A percentile compares a stretch with the other conserved stretches of the same genome.
phyloP scores from a whole-genome alignment of 1,284 basidiomycete species.

The Earliella scabrosa region DNA sequence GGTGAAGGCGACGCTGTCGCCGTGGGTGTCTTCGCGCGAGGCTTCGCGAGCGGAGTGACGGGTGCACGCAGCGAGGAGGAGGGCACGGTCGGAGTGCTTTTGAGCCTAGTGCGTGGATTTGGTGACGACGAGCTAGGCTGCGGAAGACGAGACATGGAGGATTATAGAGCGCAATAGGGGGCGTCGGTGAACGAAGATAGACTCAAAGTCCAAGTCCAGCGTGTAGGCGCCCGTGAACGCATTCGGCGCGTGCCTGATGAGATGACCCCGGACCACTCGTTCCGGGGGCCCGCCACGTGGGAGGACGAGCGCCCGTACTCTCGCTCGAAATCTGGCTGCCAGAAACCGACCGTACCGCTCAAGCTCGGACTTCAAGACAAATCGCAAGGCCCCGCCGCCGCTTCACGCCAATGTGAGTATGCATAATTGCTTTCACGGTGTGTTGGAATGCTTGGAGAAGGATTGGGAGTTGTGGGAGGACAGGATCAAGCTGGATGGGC shows the following conservation, averaged over 20 bases:
- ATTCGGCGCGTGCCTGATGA: conserved; percentile 15
- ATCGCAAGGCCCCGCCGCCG: conserved; percentile 33
- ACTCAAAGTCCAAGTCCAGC: not conserved
- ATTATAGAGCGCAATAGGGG: not conserved
- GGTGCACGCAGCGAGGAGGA: conserved; percentile 13
- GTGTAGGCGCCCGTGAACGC: conserved; percentile 18
- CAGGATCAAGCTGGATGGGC: conserved; percentile 35
- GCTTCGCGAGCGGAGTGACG: conserved; percentile 25
- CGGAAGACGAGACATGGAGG: conserved; percentile 54
- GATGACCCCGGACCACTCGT: conserved; percentile 15
- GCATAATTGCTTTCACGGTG: conserved; percentile 14
- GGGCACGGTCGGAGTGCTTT: conserved; percentile 29
- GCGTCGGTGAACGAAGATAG: not conserved
- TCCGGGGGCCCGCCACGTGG: conserved; percentile 24
- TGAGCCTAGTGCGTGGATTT: conserved; percentile 26
- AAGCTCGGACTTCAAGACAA: conserved; percentile 39
- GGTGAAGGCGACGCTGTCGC: conserved; percentile 2
- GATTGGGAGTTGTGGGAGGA: conserved; percentile 13
- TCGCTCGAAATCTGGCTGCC: conserved; percentile 22
- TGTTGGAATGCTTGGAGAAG: conserved; percentile 9
- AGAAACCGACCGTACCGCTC: conserved; percentile 27
- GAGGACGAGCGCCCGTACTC: conserved; percentile 12
- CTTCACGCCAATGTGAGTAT: conserved; percentile 38
- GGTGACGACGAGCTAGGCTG: conserved; percentile 45
- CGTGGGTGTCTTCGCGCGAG: conserved; percentile 19